Evolutionary conservation across 2,329 filamentous ascomycete genomes (phyloP).

Genomic region (Curvularia eragrostidis): DNA sequence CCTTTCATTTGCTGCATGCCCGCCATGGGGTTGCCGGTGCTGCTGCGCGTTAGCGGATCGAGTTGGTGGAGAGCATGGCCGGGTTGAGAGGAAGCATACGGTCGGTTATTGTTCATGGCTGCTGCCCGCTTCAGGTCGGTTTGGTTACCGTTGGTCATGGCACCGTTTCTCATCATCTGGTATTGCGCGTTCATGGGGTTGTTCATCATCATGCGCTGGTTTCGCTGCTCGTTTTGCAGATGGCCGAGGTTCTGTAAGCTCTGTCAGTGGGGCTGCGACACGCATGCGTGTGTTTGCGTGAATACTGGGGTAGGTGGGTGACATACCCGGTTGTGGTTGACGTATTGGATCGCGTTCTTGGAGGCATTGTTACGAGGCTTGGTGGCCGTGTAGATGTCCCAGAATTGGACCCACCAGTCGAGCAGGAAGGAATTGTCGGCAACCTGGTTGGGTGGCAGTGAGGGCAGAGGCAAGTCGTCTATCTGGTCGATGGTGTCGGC

Average conservation of each 20-base stretch:
- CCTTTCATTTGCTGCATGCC: conserved; percentile 66
- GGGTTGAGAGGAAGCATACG: conserved; percentile 58
- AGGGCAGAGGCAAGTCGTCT: conserved; percentile 81
- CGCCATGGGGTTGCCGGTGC: conserved; percentile 59
- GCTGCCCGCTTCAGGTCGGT: conserved; percentile 72
- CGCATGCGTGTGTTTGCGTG: background rate
- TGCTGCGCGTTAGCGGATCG: conserved; percentile 25
- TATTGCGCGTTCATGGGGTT: conserved; percentile 57
- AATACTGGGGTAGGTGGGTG: background rate
- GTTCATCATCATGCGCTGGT: conserved; percentile 77
- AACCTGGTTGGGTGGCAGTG: conserved; percentile 65
- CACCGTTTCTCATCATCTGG: conserved; percentile 69
- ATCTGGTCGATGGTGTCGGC: conserved; percentile 79
- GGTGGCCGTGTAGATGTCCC: conserved; percentile 91
- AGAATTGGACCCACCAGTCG: conserved; percentile 97
- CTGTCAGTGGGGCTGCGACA: conserved; percentile 22
- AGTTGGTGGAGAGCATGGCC: background rate
- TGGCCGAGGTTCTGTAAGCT: conserved; percentile 68
- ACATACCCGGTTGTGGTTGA: conserved; percentile 81
- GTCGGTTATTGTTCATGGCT: conserved; percentile 81
- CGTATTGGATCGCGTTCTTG: conserved; percentile 68
- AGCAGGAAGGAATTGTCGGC: conserved; percentile 85
- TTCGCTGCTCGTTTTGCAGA: conserved; percentile 67
- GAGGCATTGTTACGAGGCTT: conserved; percentile 59
- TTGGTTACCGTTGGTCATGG: conserved; percentile 64